Percentiles rank a stretch among this genome's conserved stretches.
Evolutionary conservation across 2,329 filamentous ascomycete species (phyloP).

Genomic region (Fusarium sp.): DNA sequence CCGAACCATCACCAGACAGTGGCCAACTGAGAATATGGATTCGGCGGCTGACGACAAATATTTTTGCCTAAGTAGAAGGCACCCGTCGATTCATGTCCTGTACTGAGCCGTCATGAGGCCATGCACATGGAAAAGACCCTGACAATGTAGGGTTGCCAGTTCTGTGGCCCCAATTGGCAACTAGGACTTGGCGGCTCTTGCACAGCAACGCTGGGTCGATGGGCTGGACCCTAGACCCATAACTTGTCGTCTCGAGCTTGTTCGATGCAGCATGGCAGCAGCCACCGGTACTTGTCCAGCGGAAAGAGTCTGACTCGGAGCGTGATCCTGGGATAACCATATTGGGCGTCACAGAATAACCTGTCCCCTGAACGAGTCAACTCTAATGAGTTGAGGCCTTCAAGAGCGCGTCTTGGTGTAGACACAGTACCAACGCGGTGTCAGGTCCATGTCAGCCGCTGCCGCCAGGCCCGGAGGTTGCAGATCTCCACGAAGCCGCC

Average conservation of each 20-base stretch:
- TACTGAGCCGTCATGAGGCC: not conserved
- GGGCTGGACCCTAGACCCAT: conserved; percentile 23
- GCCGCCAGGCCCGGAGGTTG: conserved; percentile 5
- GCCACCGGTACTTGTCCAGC: not conserved
- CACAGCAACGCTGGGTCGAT: conserved; percentile 19
- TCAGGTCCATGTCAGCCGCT: conserved; percentile 19
- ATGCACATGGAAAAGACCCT: conserved; percentile 14
- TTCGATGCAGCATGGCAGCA: conserved; percentile 13
- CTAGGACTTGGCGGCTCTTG: conserved; percentile 24
- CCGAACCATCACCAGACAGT: not conserved
- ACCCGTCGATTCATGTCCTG: not conserved
- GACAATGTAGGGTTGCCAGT: conserved; percentile 27
- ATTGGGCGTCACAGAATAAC: not conserved
- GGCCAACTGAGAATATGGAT: not conserved
- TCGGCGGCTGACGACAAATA: not conserved
- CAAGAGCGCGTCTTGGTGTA: not conserved
- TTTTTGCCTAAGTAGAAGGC: not conserved
- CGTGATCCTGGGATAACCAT: not conserved
- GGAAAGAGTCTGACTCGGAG: not conserved
- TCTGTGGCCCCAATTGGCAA: conserved; percentile 21
- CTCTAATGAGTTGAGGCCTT: conserved; percentile 1
- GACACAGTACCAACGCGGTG: not conserved
- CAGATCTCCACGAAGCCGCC: conserved; percentile 19
- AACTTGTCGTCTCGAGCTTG: conserved; percentile 21
- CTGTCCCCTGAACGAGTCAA: not conserved